A percentile compares a stretch with the other conserved stretches of the same genome.
phyloP scores from a whole-genome alignment of 139 green algal species.

The Volvox africanus region DNA sequence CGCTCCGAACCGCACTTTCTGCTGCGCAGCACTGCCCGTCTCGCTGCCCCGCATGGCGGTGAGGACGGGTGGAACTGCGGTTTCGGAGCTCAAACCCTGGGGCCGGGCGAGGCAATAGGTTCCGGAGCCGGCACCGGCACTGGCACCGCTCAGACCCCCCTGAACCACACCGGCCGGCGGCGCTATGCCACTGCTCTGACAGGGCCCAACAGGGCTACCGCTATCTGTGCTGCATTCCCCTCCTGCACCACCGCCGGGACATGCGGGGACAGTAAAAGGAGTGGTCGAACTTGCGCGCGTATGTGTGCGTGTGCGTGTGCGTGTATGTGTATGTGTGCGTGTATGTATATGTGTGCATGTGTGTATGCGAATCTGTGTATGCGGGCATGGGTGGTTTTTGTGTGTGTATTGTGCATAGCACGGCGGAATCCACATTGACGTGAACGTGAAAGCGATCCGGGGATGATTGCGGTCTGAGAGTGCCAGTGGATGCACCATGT shows the following conservation, averaged over 20 bases:
- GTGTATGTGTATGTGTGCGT: neutral
- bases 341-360: neutral
- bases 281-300: too few species aligned
- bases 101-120: neutral
- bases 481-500: too few species aligned
- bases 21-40: neutral
- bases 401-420: too few species aligned
- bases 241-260: neutral
- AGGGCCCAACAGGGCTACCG: neutral
- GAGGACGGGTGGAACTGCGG: neutral
- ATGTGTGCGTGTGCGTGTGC: neutral
- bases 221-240: neutral
- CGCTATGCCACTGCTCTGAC: neutral
- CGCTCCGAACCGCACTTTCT: neutral
- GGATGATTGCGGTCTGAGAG: too few species aligned
- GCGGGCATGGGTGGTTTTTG: too few species aligned
- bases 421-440: too few species aligned
- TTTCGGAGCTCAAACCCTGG: neutral
- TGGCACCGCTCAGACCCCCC: neutral
- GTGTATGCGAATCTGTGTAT: too few species aligned
- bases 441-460: too few species aligned
- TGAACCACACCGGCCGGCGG: neutral
- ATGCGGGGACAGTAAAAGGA: too few species aligned
- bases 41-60: neutral
- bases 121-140: too few species aligned